Conservation (phyloP, 2,329 filamentous ascomycete genomes). For the Fusarium secorum region DNA sequence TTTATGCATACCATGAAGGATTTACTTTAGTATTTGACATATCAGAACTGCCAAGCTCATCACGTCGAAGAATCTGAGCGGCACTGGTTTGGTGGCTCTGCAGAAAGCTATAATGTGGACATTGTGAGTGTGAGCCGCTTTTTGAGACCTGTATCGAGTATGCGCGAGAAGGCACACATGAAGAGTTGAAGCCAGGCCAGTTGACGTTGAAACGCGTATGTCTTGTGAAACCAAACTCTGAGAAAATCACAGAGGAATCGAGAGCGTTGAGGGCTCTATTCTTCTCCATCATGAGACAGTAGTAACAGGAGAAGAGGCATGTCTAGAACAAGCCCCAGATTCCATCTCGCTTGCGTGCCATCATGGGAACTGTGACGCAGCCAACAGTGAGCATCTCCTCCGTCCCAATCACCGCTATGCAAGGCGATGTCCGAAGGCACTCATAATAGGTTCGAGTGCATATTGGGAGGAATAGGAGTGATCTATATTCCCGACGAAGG, state of each 20-base stretch:
- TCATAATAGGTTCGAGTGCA: neutral
- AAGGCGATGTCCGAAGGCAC: rapidly evolving
- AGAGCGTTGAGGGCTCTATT: neutral
- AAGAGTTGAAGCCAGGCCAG: neutral
- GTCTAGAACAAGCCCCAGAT: too few species aligned
- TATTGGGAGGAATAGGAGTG: neutral
- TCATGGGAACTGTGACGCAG: too few species aligned
- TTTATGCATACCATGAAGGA: neutral
- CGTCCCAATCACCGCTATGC: neutral
- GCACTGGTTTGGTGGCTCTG: neutral
- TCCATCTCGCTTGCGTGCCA: too few species aligned
- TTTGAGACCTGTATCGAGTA: neutral
- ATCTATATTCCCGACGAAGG: neutral
- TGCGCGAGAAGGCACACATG: neutral
- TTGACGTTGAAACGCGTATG: neutral
- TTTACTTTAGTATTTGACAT: neutral
- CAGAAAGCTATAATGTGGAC: neutral
- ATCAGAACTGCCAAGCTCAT: neutral
- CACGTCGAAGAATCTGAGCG: neutral
- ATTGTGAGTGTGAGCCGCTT: neutral
- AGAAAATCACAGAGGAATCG: neutral
- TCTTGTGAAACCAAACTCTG: neutral
- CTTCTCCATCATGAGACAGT: neutral
- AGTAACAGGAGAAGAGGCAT: neutral
- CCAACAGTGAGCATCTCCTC: neutral